phyloP scores from a whole-genome alignment of 1,284 basidiomycete genomes.

The Athelia psychrophila region DNA sequence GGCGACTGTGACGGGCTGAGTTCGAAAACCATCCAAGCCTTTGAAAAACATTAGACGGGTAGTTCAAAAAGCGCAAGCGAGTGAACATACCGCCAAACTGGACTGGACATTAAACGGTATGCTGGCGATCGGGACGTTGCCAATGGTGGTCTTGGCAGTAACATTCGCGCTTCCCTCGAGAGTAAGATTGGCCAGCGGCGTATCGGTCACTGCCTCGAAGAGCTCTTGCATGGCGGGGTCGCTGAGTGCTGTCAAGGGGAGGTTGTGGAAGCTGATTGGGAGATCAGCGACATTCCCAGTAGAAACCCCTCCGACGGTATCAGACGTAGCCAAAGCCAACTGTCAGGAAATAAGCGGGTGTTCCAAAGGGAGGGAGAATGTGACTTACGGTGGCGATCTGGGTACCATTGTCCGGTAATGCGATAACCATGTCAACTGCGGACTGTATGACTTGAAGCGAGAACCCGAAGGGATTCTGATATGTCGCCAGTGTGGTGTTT shows the following conservation, averaged over 20 bases:
- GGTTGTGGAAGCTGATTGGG: conserved; percentile 56
- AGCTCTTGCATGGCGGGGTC: conserved; percentile 53
- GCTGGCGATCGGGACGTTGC: conserved; percentile 62
- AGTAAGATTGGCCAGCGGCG: conserved; percentile 40
- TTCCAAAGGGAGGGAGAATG: too few relatives aligned
- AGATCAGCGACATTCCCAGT: conserved; percentile 63
- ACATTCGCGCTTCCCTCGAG: conserved; percentile 63
- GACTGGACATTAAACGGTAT: conserved; percentile 65
- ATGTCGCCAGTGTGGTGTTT: conserved; percentile 58
- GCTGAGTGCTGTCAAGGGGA: conserved; percentile 55
- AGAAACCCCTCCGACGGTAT: conserved; percentile 60
- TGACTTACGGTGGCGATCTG: conserved; percentile 51
- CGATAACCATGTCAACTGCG: conserved; percentile 54
- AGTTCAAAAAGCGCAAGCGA: too few relatives aligned
- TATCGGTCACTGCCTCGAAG: conserved; percentile 59
- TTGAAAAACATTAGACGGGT: conserved; percentile 22
- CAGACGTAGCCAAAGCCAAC: conserved; percentile 52
- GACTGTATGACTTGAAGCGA: conserved; percentile 63
- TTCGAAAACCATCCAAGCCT: neutral
- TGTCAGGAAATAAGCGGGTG: too few relatives aligned
- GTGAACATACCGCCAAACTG: conserved; percentile 29
- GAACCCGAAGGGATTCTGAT: conserved; percentile 80
- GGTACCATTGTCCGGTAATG: conserved; percentile 36
- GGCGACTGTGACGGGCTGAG: conserved; percentile 17
- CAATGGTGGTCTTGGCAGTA: conserved; percentile 62